Base-by-base conservation (phyloP, 1,284 basidiomycete genomes). In the Cutaneotrichosporon cutaneum region DNA sequence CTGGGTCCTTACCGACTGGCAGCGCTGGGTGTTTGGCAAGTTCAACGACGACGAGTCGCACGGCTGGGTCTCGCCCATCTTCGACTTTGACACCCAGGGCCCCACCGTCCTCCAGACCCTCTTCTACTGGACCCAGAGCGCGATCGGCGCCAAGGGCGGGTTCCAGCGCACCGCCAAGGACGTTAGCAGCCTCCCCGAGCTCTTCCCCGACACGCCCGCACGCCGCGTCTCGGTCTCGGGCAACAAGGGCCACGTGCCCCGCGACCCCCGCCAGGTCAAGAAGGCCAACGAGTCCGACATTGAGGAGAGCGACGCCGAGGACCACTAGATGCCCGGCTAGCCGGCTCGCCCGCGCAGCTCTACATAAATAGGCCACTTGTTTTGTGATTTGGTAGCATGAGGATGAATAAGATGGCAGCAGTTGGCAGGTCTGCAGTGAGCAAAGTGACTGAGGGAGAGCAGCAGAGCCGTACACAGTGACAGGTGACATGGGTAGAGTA, bases 1-100 rank as follows among this genome's bases (percentile, higher is more conserved):
- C 67, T 81, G 72, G 61, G 77, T 79, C 58, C 69, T 81, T 61
- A 81, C 80, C 55, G 77, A 79, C 65, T 81, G 75, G 68, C 72
- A 80, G 60, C 69, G 76, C 64, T 81, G 80, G 80, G 72, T 70
- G n/a, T 81, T 80, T 66, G 80, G 80, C 27, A 70, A 65, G 55
- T 80, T 81, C 62, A 72, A 73, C 64, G 70, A 78, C 33, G 72
- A 72, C 58, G 51, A 71, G 51, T 61, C 68, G 14, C 74, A 78
- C 60, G 76, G 74, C 36, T 78, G 71, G 61, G 69, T 77, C 42
- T 70, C 72, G 11, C 75, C 75, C 47, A 65, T 80, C 57, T 55
- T 72, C 58, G 39, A 61, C 9, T 74, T 61, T 54, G 68, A 75
- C 56, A 56, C 69, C n/a, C 62, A 59, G 27, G 62, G 67, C 21